A percentile compares a stretch with the other conserved stretches of the same genome.
phyloP scores from a whole-genome alignment of 257 asterid genomes.

The Haberlea rhodopensis region DNA sequence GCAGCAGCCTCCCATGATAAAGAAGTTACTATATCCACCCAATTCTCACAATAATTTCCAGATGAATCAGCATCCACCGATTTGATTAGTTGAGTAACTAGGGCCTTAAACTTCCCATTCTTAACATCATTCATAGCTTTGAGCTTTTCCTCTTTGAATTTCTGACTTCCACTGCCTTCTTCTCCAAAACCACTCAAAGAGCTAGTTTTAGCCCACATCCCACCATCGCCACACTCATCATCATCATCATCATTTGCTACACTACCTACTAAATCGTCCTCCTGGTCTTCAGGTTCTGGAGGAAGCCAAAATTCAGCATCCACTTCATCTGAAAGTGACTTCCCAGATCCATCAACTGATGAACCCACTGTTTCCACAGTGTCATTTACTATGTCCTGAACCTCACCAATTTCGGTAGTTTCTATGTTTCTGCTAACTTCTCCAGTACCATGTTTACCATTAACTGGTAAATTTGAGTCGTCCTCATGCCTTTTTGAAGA shows the following conservation, averaged over 20 bases:
- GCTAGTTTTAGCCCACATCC: conserved; percentile 57
- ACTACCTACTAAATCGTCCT: conserved; percentile 60
- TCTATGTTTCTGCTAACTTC: conserved; percentile 26
- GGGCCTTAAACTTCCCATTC: conserved; percentile 73
- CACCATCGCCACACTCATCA: conserved; percentile 66
- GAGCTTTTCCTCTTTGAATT: conserved; percentile 62
- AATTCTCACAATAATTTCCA: conserved; percentile 40
- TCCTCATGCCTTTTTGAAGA: conserved; percentile 29
- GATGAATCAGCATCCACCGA: conserved; percentile 53
- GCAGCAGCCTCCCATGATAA: conserved; percentile 95
- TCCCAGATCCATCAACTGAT: conserved; percentile 34
- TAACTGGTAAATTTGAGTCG: conserved; percentile 25
- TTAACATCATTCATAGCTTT: conserved; percentile 65
- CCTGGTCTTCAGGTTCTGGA: conserved; percentile 67
- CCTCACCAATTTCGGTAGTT: conserved; percentile 30
- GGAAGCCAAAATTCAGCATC: conserved; percentile 77
- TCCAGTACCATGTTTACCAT: conserved; percentile 19
- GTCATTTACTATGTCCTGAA: conserved; percentile 21
- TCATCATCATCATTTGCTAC: conserved; percentile 58
- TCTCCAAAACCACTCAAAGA: conserved; percentile 64
- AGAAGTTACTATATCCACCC: conserved; percentile 77
- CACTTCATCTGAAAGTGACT: conserved; percentile 45
- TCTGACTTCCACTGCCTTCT: conserved; percentile 52
- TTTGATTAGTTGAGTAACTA: conserved; percentile 67
- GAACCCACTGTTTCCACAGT: conserved; percentile 27